Base-by-base conservation (phyloP, 768 basidiomycete species). In the Serendipita sp. region DNA sequence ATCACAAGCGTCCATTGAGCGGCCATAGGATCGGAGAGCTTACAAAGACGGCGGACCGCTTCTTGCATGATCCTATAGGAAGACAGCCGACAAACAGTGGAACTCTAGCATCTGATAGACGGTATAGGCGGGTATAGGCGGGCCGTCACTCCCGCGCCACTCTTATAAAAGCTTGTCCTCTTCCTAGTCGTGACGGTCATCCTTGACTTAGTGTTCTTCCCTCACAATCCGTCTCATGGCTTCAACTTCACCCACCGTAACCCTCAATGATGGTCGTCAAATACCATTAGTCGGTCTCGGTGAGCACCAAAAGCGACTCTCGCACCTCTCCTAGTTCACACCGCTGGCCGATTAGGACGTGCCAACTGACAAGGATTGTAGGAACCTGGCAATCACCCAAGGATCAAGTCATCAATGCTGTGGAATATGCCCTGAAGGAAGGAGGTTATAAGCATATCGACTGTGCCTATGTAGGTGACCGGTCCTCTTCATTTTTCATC, bases 371-470 rank as follows among this genome's bases (percentile, higher is more conserved):
- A 18, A 18, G 1, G 13, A 46, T 13, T 54, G 32, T 32, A 54
- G 52, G 52, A 15, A 54, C 52, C 11, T 54, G 52, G 52, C 52
- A 54, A 54, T 54, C 52, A 32, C 52, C 52, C 11, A 15, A 54
- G 11, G 52, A 54, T 54, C 52, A 54, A 30, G 52, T 54, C 15
- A 54, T 54, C 23, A 30, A 11, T 15, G 52, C 52, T 1, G 52
- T 54, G 11, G 13, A 15, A 32, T 54, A 54, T 32, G 52, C 52
- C 13, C 52, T 54, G 16, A 54, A 54, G 28, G 52, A 54, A 28
- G 52, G 52, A 1, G 66, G 86, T 0, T 88, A 88, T 68, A 77
- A 81, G 66, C 86, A 87, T 70, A 85, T 88, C 51, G 86, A 87
- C 68, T 85, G 81, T 18, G 86, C 86, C 46, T 88, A 13, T 28